Base-by-base conservation (phyloP, 192 early-diverging fungal genomes). In the Mortierella antarctica region DNA sequence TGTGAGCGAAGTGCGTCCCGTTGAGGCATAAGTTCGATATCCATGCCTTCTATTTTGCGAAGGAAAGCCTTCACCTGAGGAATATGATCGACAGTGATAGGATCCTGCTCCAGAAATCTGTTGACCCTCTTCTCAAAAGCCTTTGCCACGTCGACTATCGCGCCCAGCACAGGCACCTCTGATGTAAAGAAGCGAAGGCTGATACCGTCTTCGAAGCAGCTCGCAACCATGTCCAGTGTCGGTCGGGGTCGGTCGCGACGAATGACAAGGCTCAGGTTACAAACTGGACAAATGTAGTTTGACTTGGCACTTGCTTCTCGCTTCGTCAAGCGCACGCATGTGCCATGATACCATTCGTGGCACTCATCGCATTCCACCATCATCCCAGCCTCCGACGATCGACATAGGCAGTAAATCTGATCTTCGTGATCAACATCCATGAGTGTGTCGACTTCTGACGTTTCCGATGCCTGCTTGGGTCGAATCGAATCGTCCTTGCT, bases 281-380 rank as follows among this genome's bases (percentile, higher is more conserved):
- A 92, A 46, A 88, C 65, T 1, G 88, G 89, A 42, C 91, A 92
- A 46, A 87, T 69, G 53, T 89, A 91, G 68, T 83, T 79, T 14
- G 73, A 84, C 31, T 75, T 84, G 23, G 66, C 59, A 5, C 82
- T 82, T 17, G 83, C 81, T 10, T 86, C 85, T 44, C 63, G 68
- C 6, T 71, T 72, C 7, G 74, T 74, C 20, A 89, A 56, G 12
- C 85, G 82, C 9, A 93, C 75, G 67, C 92, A 93, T 7, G 76
- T 71, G 7, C 85, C 83, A 57, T 93, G 92, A 70, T 90, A 93
- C 92, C 89, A 90, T 42, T 91, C 91, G 15, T 83, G 71, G 67
- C 92, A 93, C 14, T 81, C 65, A 66, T 89, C 89, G 65, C 92
- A 93, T 64, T 90, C 86, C 10, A 92, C 85, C 92, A 93, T 93